Base-by-base conservation (phyloP, 441 rosid genomes). In the Bocquillonia castaneifolia region DNA sequence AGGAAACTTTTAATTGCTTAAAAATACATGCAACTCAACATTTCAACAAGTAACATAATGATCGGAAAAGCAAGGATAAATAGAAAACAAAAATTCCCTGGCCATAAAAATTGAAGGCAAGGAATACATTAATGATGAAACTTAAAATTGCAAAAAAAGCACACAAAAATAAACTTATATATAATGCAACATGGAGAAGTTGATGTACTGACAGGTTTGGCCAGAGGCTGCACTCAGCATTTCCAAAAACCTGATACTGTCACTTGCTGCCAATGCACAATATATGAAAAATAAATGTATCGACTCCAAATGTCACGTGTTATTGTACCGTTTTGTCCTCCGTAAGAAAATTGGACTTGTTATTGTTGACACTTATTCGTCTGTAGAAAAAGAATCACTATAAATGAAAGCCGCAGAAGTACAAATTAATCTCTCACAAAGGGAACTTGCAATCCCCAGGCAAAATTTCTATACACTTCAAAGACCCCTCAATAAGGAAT, bases 401-500 rank as follows among this genome's bases (percentile, higher is more conserved):
- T 66, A 76, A 17, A 29, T 36, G 58, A 84, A 76, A 76, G 90
- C 84, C 86, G 88, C 85, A 68, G 57, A 71, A 76, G 56, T 73
- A 76, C 58, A 75, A n/a, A 64, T 74, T 75, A 62, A 55, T 65
- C 84, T 81, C 87, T 75, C 79, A 56, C 50, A 75, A 23, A 74
- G 67, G 65, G 66, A 31, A 68, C 58, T 60, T 63, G 39, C 22
- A 48, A 77, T 69, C 67, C 75, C 59, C 67, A 4, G 64, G 63
- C 61, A 69, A 73, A 79, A 77, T 59, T 36, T 28, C 72, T 76
- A 25, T 57, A 63, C 71, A 53, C 59, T 28, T 84, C 71, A 78
- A 51, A 70, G 73, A 72, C 76, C 81, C 74, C 82, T 75, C 74
- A 78, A 58, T 6, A 77, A 74, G 29, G 85, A 74, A 74, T 78